Conservation (phyloP, 2,329 filamentous ascomycete genomes). For the Ceratocystis papillata region DNA sequence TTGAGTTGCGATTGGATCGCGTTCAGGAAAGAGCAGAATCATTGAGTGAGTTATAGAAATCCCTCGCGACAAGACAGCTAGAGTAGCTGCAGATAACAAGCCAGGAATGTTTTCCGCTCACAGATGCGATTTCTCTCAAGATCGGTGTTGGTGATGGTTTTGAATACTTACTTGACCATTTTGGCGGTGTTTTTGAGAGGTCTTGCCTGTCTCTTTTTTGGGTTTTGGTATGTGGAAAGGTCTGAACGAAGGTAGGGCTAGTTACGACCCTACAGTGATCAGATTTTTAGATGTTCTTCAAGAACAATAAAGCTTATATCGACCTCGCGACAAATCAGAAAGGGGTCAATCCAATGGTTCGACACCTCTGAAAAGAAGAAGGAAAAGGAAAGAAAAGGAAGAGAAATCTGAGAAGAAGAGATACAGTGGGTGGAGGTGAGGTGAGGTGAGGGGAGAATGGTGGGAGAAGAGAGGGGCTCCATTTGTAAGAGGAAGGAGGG, state of each 20-base stretch:
- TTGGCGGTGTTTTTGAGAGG: slow-evolving; percentile 63
- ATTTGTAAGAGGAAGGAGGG: slow-evolving; percentile 23
- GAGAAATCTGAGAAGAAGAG: slow-evolving; percentile 15
- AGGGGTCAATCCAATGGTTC: slow-evolving; percentile 24
- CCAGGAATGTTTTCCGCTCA: not conserved
- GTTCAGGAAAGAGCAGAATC: not conserved
- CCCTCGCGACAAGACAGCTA: not conserved
- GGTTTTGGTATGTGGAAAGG: slow-evolving; percentile 29
- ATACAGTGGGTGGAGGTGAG: slow-evolving; percentile 9
- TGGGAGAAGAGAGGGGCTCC: slow-evolving; percentile 20
- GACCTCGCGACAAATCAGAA: slow-evolving; percentile 19
- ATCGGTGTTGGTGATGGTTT: not conserved
- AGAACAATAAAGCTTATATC: slow-evolving; percentile 19
- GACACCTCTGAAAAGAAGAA: slow-evolving; percentile 23
- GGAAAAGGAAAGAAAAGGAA: slow-evolving; percentile 21
- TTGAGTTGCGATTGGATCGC: not conserved
- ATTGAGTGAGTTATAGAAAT: not conserved
- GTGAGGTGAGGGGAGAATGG: slow-evolving; percentile 20
- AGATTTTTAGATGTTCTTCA: slow-evolving; percentile 16
- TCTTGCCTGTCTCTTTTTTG: slow-evolving; percentile 21
- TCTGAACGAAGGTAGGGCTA: slow-evolving; percentile 37
- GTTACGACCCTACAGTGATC: slow-evolving; percentile 29
- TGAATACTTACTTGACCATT: slow-evolving; percentile 92
- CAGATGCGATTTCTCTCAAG: not conserved
- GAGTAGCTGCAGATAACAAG: not conserved